Conservation (phyloP, 2,329 filamentous ascomycete genomes). For the Dactylellina haptotyla region DNA sequence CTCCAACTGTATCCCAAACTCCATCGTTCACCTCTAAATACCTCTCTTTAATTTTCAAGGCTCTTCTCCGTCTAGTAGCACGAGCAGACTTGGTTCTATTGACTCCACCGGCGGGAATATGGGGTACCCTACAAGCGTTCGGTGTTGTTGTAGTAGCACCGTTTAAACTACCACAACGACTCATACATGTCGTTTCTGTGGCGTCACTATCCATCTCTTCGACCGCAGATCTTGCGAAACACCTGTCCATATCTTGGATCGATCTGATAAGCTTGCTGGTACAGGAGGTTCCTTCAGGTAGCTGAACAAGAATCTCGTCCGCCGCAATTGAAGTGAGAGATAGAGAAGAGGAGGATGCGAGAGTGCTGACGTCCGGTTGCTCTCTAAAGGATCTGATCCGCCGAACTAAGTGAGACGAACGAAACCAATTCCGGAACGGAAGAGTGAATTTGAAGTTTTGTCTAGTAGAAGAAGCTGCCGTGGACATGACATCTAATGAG, state of each 20-base stretch:
- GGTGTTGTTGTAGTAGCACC: background rate
- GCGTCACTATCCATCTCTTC: slow-evolving; percentile 5
- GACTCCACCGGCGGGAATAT: background rate
- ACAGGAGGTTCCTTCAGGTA: slow-evolving; percentile 28
- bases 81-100: background rate
- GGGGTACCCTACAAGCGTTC: background rate
- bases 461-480: slow-evolving; percentile 1
- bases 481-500: slow-evolving; percentile 14
- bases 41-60: slow-evolving; percentile 11
- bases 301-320: slow-evolving; percentile 19
- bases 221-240: background rate
- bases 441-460: slow-evolving; percentile 13
- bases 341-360: slow-evolving; percentile 17
- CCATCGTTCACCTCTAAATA: slow-evolving; percentile 44
- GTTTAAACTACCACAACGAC: slow-evolving; percentile 26
- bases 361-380: slow-evolving; percentile 3
- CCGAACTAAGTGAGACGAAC: slow-evolving; percentile 25
- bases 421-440: slow-evolving; percentile 25
- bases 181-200: slow-evolving; percentile 26
- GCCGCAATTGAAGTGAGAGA: slow-evolving; percentile 16
- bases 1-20: slow-evolving; percentile 29
- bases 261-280: slow-evolving; percentile 13
- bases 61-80: background rate
- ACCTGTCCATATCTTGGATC: slow-evolving; percentile 32
- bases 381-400: slow-evolving; percentile 28